Evolutionary conservation across 2,329 filamentous ascomycete genomes (phyloP), one percentile per base, ranked within the genome.

Genomic region (Zymoseptoria tritici): DNA sequence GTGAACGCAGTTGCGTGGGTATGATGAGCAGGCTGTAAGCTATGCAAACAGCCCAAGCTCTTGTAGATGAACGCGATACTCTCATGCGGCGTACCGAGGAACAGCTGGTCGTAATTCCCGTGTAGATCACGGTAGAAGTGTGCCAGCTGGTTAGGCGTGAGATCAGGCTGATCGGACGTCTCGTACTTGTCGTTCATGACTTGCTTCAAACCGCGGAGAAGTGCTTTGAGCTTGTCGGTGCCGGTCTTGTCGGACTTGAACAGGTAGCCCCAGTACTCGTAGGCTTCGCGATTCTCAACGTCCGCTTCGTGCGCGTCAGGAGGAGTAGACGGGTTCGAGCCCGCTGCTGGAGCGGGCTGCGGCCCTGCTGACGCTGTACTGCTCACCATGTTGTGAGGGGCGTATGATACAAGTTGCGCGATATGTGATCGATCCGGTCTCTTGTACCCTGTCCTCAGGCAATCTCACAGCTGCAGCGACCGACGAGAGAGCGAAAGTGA

Each of bases 21-120:
- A 8, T 53, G 51, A 19, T 70, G 67, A 65, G 95, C 88, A 19
- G 71, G 70, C 66, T 95, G 89, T 26, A 97, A 81, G 55, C 85
- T 86, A 76, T 97, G 93, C 68, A 91, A 89, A 73, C 93, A 97
- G 67, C 93, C 94, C 56, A 96, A 84, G 7, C 89, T 89, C 70
- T 91, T 89, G 81, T 95, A 97, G 65, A 97, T 94, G 76, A 91
- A 95, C 26, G 92, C 94, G 63, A 99, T 86, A 51, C 88, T 87
- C 46, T 85, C 78, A 61, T 86, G 78, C 20, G 88, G 86, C 36
- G 88, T 90, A 2, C 87, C 81, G 50, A 93, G 79, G 73, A 97
- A 97, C 57, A 97, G 83, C 22, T 78, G 72, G 60, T 81, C 78
- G 73, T 78, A 71, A 75, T 79, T 66, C 68, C 77, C 73, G 67